Evolutionary conservation across 345 rosid species (phyloP).

Genomic region (Nasturtium officinale): DNA sequence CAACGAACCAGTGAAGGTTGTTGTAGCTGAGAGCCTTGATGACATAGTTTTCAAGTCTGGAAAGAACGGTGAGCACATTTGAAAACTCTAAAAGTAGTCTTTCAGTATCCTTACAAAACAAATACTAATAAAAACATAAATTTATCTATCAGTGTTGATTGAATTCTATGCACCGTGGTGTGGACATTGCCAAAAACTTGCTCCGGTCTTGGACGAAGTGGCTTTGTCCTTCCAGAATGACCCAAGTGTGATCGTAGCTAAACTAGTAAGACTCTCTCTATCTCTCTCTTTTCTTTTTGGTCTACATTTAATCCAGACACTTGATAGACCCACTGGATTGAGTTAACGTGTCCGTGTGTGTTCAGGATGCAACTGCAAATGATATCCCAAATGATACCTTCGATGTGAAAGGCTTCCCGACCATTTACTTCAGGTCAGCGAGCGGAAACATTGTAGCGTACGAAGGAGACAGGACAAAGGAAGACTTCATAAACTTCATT

Average conservation of each 20-base stretch:
- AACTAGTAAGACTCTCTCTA: conserved; percentile 63
- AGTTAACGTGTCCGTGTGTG: neutral
- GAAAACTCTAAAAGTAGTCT: neutral
- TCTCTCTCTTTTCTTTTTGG: neutral
- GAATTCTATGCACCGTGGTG: conserved; percentile 99
- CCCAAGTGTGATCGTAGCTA: conserved; percentile 68
- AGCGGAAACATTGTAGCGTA: conserved; percentile 64
- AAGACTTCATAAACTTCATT: conserved; percentile 75
- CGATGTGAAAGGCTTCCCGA: conserved; percentile 85
- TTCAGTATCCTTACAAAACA: neutral
- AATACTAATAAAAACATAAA: neutral
- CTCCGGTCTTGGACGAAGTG: conserved; percentile 94
- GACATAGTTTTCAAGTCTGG: conserved; percentile 77
- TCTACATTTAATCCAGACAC: neutral
- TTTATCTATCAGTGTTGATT: conserved; percentile 55
- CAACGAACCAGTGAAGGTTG: conserved; percentile 85
- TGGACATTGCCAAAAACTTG: conserved; percentile 92
- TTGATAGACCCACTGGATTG: neutral
- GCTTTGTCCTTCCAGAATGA: conserved; percentile 68
- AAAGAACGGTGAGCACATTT: conserved; percentile 66
- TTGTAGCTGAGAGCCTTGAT: conserved; percentile 85
- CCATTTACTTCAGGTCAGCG: conserved; percentile 73
- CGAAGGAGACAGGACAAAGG: conserved; percentile 80
- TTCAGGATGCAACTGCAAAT: conserved; percentile 88
- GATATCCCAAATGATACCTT: conserved; percentile 66